Percentiles rank a stretch among this genome's conserved stretches.
phyloP scores from a whole-genome alignment of 768 basidiomycete genomes.

The Coprinopsis marcescibilis region DNA sequence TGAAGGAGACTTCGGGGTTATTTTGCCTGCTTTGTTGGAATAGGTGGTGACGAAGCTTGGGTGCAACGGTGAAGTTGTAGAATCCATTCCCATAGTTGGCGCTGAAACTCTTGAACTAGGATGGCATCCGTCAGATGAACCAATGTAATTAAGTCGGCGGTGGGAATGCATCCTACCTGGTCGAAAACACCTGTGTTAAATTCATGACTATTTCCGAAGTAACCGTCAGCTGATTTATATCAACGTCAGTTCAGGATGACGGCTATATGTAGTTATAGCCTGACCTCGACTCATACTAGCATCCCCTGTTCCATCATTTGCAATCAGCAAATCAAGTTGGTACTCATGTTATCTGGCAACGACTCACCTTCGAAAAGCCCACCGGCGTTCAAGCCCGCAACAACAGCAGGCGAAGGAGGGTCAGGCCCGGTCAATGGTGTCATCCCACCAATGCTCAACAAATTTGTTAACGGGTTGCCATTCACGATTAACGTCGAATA shows the following conservation, averaged over 20 bases:
- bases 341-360: constrained; percentile 17
- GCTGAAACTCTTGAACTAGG: constrained; percentile 12
- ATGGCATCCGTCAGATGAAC: too few relatives aligned
- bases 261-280: too few relatives aligned
- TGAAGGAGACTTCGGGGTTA: constrained; percentile 15
- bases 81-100: constrained; percentile 14
- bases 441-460: constrained; percentile 15
- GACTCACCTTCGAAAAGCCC: constrained; percentile 15
- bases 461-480: constrained; percentile 15
- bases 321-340: constrained; percentile 14
- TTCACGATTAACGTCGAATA: constrained; percentile 12
- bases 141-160: too few relatives aligned
- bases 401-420: constrained; percentile 14
- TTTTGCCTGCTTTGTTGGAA: constrained; percentile 14
- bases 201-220: not conserved
- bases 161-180: too few relatives aligned
- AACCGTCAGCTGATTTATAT: too few relatives aligned
- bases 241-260: too few relatives aligned
- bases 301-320: too few relatives aligned
- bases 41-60: constrained; percentile 10
- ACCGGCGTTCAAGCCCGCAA: constrained; percentile 15
- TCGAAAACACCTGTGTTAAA: too few relatives aligned
- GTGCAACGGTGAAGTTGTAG: constrained; percentile 15
- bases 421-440: constrained; percentile 12
- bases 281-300: too few relatives aligned